Evolutionary conservation across 441 rosid genomes (phyloP), one percentile per base, ranked within the genome.

Genomic region (Adansonia grandidieri): DNA sequence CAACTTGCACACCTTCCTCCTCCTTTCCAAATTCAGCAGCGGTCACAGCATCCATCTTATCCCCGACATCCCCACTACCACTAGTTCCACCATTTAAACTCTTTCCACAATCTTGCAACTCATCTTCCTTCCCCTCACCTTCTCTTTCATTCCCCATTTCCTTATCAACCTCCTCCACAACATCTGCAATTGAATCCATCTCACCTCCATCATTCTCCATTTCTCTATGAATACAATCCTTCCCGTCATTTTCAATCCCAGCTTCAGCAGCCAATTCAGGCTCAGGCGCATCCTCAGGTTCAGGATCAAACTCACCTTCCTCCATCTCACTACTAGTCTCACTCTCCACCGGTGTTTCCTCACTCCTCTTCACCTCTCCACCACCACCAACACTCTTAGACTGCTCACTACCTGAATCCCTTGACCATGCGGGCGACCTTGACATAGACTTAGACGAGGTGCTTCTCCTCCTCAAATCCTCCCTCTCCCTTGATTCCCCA

Each of bases 251-350:
- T 44, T 62, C 53, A 48, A 72, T 45, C 72, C 54, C 73, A 54
- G 71, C 24, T 6, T 58, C 64, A 73, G 79, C 60, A 44, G 24
- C 86, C 20, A 37, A 65, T 76, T 80, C 87, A n/a, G 85, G 71
- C 68, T 19, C 48, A 40, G 1, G n/a, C 8, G 77, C 82, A 37
- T 51, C 74, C 22, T 60, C 78, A 5, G 81, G 84, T 72, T 91
- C 97, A 7, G 96, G 99, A 83, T 92, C 97, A 28, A 96, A 90
- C 85, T 96, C 98, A 32, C 99, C 98, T 90, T 96, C 98, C 86
- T 96, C 99, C 97, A 96, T 96, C 84, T 96, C 99, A 82, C 99
- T 93, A 45, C 91, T 87, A 74, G 88, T 81, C 53, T 87, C 88
- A 77, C 89, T 82, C 88, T 85, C 89, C 56, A 77, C 83, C 65